phyloP scores from a whole-genome alignment of 2,329 filamentous ascomycete genomes.

The Cladophialophora psammophila region DNA sequence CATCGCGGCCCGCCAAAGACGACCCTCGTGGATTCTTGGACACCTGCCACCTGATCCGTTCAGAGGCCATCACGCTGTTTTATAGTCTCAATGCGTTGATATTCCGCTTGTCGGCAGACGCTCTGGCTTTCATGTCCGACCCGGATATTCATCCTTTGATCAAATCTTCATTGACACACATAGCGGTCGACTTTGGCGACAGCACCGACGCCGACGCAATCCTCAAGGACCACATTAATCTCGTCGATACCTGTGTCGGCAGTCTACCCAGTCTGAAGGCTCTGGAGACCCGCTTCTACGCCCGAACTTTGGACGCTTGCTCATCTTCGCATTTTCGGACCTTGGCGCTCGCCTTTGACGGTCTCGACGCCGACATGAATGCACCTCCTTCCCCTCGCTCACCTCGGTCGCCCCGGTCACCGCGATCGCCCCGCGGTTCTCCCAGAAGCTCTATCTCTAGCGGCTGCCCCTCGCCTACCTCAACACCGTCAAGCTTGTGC shows the following conservation, averaged over 20 bases:
- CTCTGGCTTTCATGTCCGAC: slow-evolving; percentile 34
- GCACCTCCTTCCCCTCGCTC: slow-evolving; percentile 32
- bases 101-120: slow-evolving; percentile 32
- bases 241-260: slow-evolving; percentile 35
- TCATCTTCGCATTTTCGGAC: slow-evolving; percentile 33
- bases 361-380: slow-evolving; percentile 36
- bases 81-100: slow-evolving; percentile 36
- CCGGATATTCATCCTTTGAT: slow-evolving; percentile 32
- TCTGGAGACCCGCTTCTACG: slow-evolving; percentile 37
- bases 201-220: slow-evolving; percentile 31
- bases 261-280: slow-evolving; percentile 32
- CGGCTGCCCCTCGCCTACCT: slow-evolving; percentile 15
- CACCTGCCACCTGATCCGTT: slow-evolving; percentile 29
- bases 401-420: slow-evolving; percentile 24
- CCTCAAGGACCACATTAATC: slow-evolving; percentile 36
- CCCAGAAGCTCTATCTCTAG: slow-evolving; percentile 32
- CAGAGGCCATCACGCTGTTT: slow-evolving; percentile 35
- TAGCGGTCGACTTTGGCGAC: slow-evolving; percentile 38
- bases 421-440: slow-evolving; percentile 30
- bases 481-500: slow-evolving; percentile 18
- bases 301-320: slow-evolving; percentile 31
- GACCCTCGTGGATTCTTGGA: slow-evolving; percentile 35
- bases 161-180: slow-evolving; percentile 29
- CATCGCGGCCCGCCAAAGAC: slow-evolving; percentile 33
- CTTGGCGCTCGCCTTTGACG: slow-evolving; percentile 34